These are phyloP conservation scores for Colletotrichum trifolii DNA, from an alignment of 2,329 filamentous ascomycete species.

Conservation along the genomic window DNA sequence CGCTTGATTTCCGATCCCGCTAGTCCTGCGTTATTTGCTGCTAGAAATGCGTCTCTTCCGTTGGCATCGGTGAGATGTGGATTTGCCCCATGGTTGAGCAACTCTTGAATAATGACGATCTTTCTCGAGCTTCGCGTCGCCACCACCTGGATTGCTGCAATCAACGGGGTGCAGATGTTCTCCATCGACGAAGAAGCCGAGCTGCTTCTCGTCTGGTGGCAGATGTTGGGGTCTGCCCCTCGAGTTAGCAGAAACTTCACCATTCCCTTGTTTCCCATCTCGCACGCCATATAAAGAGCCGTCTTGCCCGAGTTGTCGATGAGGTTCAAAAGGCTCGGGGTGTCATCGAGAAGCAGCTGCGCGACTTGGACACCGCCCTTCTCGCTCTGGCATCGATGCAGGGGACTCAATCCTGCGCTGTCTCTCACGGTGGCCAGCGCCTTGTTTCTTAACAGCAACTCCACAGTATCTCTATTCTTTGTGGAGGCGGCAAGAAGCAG, in stretches of 20 bases:
- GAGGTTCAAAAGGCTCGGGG: slow-evolving; percentile 37
- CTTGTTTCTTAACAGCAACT: slow-evolving; percentile 41
- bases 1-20: slow-evolving; percentile 33
- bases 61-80: slow-evolving; percentile 36
- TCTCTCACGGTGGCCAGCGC: slow-evolving; percentile 43
- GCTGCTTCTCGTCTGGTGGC: slow-evolving; percentile 32
- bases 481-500: slow-evolving; percentile 46
- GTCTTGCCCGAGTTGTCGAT: slow-evolving; percentile 43
- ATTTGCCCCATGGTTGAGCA: slow-evolving; percentile 40
- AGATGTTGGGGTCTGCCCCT: slow-evolving; percentile 41
- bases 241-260: slow-evolving; percentile 39
- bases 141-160: slow-evolving; percentile 42
- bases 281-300: slow-evolving; percentile 44
- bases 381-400: slow-evolving; percentile 43
- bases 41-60: slow-evolving; percentile 29
- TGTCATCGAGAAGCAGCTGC: slow-evolving; percentile 39
- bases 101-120: slow-evolving; percentile 40
- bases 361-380: slow-evolving; percentile 41
- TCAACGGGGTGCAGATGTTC: slow-evolving; percentile 40
- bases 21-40: slow-evolving; percentile 29
- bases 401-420: slow-evolving; percentile 38
- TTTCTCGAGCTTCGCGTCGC: slow-evolving; percentile 38
- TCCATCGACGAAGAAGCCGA: not conserved
- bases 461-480: slow-evolving; percentile 42
- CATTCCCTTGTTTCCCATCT: slow-evolving; percentile 45